Evolutionary conservation across 73 alveolate genomes (phyloP), one percentile per base, ranked within the genome.

Genomic region (Paramecium sexaurelia): DNA sequence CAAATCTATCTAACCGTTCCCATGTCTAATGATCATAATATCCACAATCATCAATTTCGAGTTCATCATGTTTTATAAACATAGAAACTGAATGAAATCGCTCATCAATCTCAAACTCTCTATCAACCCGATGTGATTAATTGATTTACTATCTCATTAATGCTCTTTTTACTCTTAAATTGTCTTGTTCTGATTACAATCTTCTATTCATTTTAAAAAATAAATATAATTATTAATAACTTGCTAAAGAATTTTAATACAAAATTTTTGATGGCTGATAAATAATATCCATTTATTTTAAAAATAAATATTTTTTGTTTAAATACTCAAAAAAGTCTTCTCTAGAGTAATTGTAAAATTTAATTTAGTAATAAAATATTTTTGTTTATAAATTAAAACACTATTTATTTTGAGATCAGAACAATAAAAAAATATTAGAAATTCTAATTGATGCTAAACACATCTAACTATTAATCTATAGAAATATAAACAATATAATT

Each of bases 1-100:
- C 94, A 45, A 68, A 61, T 26, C 55, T 67, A 45, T 88, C 94
- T 15, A 88, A 75, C 26, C 83, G 55, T 41, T 88, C 91, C 94
- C 94, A 88, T 1, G 55, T 33, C n/a, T 88, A 88, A 0, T 55
- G 73, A 13, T 88, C 94, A 41, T 13, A 71, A 71, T 35, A 37
- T 19, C 32, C 43, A 29, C 83, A 29, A 29, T 71, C 57, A 29
- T 71, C 57, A 4, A 33, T 22, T 33, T 35, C 86, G 35, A 33
- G 24, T 71, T 71, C 61, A 27, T 71, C 43, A 11, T 71, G 57
- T 17, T 71, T 37, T 71, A 71, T 11, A 71, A n/a, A 71, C 56
- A 71, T 32, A 17, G 86, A 71, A 10, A 35, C 56, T 13, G 86
- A 71, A 71, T 71, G 61, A n/a, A 71, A 71, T 71, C 86, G 20